Evolutionary conservation across 2,329 filamentous ascomycete species (phyloP), one percentile per base, ranked within the genome.

Genomic region (Talaromyces albobiverticillius): DNA sequence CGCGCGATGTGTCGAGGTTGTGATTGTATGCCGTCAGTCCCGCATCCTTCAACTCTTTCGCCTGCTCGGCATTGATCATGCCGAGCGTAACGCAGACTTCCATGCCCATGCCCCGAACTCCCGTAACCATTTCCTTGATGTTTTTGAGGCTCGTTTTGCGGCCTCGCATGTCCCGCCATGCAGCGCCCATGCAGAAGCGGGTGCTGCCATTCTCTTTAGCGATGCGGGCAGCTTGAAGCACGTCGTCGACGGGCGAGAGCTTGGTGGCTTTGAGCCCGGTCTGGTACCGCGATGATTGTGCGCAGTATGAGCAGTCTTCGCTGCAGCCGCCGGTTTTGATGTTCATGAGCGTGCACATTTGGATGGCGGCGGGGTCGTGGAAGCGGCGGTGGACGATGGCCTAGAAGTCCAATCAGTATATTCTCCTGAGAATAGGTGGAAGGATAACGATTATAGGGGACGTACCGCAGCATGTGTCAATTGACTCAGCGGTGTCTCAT

Each of bases 341-440:
- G 79, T 95, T 95, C 89, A 95, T 95, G 55, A 96, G 79, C 0
- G 91, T 96, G 77, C 91, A 96, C 73, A 95, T 87, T 73, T 96
- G 91, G 59, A 96, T 89, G 25, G 89, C 86, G 45, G 85, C 80
- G 6, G 91, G 89, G 66, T 89, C 82, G 74, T 95, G 91, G 77
- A 95, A 95, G 63, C 87, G 86, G 43, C 90, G 86, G 73, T 96
- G 91, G 54, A 95, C 76, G 32, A 80, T 82, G 60, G 83, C 85
- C 90, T 94, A 60, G n/a, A 13, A 4, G 20, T 36, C 3, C 32
- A 11, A 45, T 29, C 14, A 46, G 40, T 11, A 3, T 1, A 42
- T 16, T n/a, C n/a, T n/a, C 13, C 40, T 6, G 18, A 26, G 2
- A 40, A 25, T 2, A 46, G 8, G 14, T 29, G 34, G 20, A n/a